Evolutionary conservation across 768 basidiomycete species (phyloP), one percentile per base, ranked within the genome.

Genomic region (Leccinum sublutescens): DNA sequence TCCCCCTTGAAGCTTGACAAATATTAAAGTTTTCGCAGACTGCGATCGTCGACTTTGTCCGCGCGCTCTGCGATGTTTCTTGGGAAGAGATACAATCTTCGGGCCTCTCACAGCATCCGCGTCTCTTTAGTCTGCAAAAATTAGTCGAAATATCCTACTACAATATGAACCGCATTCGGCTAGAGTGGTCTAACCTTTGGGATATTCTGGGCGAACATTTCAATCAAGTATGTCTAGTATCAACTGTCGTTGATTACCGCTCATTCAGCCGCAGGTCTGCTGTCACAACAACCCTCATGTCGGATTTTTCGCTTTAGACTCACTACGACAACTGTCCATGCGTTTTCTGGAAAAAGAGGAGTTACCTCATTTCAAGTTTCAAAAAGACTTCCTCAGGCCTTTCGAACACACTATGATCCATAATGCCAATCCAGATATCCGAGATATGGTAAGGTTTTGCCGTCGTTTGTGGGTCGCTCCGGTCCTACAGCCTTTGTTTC

Each of bases 81-180:
- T 98, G 96, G 96, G 94, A 98, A 72, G 97, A 99, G 75, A 99
- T 99, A 38, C 94, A 97, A 72, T 95, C 95, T 1, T 98, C 97
- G 0, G 95, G 95, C 17, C 76, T 94, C 29, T 96, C 96, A 3
- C 89, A 95, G 61, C 90, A 94, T 71, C 96, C 97, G 1, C 86
- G 97, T 25, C 79, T 98, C 57, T 99, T 98, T 81, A 96, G 95
- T 74, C 76, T 99, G 57, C 95, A 98, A 74, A 99, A 98, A 76
- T 80, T 99, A 36, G 96, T 98, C 43, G 97, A 99, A 71, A 98
- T 99, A 56, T 97, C 95, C 9, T 99, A 99, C 74, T 99, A 99
- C 77, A 99, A 99, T 75, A 99, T 99, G 97, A 88, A 80, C 62
- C 89, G 97, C 51, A 98, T 99, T 69, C 92, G 97, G 74, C 77